Conservation (phyloP, 2,329 filamentous ascomycete genomes). For the Ceratocystis alfenasii region DNA sequence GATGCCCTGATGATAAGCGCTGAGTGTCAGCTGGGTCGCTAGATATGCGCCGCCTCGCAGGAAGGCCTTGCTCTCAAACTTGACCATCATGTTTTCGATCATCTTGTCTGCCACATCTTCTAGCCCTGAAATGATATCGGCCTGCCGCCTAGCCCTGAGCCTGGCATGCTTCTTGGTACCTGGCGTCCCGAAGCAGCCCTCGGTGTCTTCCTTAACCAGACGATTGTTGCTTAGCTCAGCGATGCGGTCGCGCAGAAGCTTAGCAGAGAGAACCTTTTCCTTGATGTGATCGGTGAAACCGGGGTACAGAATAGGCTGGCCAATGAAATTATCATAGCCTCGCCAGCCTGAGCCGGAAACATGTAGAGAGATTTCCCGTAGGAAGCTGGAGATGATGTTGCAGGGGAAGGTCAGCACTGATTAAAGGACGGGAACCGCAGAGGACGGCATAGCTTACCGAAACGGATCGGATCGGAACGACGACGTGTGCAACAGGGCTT, state of each 20-base stretch:
- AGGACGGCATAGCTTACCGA: conserved; percentile 32
- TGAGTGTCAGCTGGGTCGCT: conserved; percentile 71
- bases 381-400: conserved; percentile 48
- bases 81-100: conserved; percentile 96
- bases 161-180: conserved; percentile 7
- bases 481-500: conserved; percentile 69
- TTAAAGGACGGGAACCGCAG: neutral
- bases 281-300: conserved; percentile 92
- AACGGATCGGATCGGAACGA: conserved; percentile 64
- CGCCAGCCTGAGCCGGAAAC: conserved; percentile 92
- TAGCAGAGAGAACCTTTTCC: conserved; percentile 58
- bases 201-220: conserved; percentile 52
- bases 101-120: conserved; percentile 72
- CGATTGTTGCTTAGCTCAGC: conserved; percentile 69
- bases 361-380: conserved; percentile 86
- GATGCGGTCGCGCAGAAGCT: conserved; percentile 63
- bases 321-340: conserved; percentile 79
- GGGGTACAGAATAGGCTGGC: conserved; percentile 83
- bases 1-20: conserved; percentile 93
- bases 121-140: conserved; percentile 44
- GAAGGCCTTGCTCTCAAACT: conserved; percentile 90
- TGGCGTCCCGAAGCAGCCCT: conserved; percentile 42
- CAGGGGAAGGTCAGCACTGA: neutral
- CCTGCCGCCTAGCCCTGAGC: conserved; percentile 14
- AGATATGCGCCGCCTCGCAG: conserved; percentile 89